These are phyloP conservation scores for Neurospora sp. DNA, from an alignment of 495 filamentous ascomycete species.

Conservation along the genomic window DNA sequence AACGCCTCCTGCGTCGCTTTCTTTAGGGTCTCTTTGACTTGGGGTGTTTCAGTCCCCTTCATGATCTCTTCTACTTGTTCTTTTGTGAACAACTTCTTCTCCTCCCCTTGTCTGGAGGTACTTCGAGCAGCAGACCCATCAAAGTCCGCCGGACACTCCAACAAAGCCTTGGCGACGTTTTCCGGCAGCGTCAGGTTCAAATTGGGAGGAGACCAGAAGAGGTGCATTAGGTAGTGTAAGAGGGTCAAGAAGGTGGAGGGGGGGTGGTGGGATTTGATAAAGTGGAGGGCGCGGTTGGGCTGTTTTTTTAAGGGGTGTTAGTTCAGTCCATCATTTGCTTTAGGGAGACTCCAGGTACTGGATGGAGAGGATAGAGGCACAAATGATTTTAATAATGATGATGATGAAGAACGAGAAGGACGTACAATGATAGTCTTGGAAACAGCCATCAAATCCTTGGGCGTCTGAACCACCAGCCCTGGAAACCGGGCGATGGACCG, in stretches of 20 bases:
- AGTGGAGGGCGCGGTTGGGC: conserved; percentile 55
- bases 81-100: conserved; percentile 16
- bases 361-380: no score
- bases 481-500: conserved; percentile 49
- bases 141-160: conserved; percentile 9
- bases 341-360: no score
- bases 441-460: conserved; percentile 28
- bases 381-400: no score
- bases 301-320: no score
- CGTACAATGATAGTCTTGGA: no score
- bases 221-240: conserved; percentile 25
- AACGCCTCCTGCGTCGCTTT: conserved; percentile 50
- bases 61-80: conserved; percentile 42
- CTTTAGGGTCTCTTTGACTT: conserved; percentile 51
- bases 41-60: conserved; percentile 28
- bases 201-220: conserved; percentile 33
- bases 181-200: conserved; percentile 16
- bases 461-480: conserved; percentile 29
- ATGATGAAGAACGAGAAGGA: no score
- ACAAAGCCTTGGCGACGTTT: conserved; percentile 18
- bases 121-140: neutral
- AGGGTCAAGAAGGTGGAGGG: conserved; percentile 13
- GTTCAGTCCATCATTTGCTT: no score
- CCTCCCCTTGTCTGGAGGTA: neutral
- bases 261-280: conserved; percentile 47